Percentiles rank a stretch among this genome's conserved stretches.
Evolutionary conservation across 2,329 filamentous ascomycete genomes (phyloP).

Genomic region (Neurospora crassa): DNA sequence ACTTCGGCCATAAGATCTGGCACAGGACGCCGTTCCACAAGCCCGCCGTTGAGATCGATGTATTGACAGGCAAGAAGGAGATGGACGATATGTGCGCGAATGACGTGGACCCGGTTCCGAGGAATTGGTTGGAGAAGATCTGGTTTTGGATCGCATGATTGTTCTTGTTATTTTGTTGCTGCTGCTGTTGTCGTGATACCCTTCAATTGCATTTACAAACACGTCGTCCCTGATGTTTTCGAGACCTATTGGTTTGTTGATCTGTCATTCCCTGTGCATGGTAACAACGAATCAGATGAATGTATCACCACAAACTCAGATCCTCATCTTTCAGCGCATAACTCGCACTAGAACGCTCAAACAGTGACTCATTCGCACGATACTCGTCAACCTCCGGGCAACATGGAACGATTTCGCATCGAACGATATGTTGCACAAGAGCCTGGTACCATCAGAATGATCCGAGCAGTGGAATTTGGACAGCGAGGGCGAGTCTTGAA

Average conservation of each 20-base stretch:
- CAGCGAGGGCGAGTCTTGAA: not conserved
- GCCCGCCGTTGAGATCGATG: conserved; percentile 41
- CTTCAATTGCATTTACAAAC: not conserved
- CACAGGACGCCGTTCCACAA: conserved; percentile 34
- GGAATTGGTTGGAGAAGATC: conserved; percentile 39
- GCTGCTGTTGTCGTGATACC: not conserved
- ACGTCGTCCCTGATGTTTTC: not conserved
- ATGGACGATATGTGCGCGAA: conserved; percentile 48
- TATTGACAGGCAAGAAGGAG: conserved; percentile 49
- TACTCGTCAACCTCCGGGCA: not conserved
- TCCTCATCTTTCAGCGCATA: not conserved
- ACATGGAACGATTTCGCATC: not conserved
- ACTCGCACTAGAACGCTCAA: not conserved
- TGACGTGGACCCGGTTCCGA: conserved; percentile 37
- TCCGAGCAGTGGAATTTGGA: not conserved
- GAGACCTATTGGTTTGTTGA: not conserved
- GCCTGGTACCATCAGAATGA: not conserved
- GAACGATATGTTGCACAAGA: not conserved
- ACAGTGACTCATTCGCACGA: not conserved
- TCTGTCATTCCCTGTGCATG: not conserved
- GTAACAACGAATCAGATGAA: not conserved
- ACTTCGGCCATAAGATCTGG: conserved; percentile 49
- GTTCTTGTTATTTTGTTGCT: not conserved
- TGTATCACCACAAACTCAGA: not conserved
- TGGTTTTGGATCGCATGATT: conserved; percentile 48